phyloP scores from a whole-genome alignment of 257 asterid genomes.

The Verbascum thapsus region DNA sequence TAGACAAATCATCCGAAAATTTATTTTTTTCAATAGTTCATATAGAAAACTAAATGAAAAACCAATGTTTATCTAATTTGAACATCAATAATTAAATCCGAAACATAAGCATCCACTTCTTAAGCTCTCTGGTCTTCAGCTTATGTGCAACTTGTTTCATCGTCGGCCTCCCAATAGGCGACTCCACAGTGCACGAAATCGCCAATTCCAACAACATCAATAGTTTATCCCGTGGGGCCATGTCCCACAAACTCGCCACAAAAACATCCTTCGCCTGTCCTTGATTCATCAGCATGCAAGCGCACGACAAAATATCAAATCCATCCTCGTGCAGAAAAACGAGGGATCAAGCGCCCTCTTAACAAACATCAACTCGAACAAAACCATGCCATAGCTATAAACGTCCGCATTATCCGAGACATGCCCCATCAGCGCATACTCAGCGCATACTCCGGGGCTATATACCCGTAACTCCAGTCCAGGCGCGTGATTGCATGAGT shows the following conservation, averaged over 20 bases:
- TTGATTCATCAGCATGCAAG: conserved; percentile 27
- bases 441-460: conserved; percentile 52
- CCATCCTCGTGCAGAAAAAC: conserved; percentile 42
- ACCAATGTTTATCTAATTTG: background rate
- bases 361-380: conserved; percentile 44
- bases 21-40: too few species aligned
- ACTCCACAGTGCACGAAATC: conserved; percentile 32
- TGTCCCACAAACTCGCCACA: conserved; percentile 28
- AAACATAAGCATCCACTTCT: background rate
- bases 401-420: conserved; percentile 44
- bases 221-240: conserved; percentile 36
- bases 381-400: conserved; percentile 47
- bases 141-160: conserved; percentile 37
- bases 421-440: conserved; percentile 39
- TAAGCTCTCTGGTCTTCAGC: conserved; percentile 8
- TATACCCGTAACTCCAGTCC: conserved; percentile 50
- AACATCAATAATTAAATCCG: background rate
- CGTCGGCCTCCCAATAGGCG: conserved; percentile 31
- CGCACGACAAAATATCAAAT: conserved; percentile 50
- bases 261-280: conserved; percentile 31
- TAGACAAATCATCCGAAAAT: too few species aligned
- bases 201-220: conserved; percentile 42
- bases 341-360: conserved; percentile 48
- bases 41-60: too few species aligned
- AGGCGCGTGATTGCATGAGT: conserved; percentile 38